These are phyloP conservation scores for Inonotus obliquus DNA, from an alignment of 1,284 basidiomycete species.

Conservation along the genomic window DNA sequence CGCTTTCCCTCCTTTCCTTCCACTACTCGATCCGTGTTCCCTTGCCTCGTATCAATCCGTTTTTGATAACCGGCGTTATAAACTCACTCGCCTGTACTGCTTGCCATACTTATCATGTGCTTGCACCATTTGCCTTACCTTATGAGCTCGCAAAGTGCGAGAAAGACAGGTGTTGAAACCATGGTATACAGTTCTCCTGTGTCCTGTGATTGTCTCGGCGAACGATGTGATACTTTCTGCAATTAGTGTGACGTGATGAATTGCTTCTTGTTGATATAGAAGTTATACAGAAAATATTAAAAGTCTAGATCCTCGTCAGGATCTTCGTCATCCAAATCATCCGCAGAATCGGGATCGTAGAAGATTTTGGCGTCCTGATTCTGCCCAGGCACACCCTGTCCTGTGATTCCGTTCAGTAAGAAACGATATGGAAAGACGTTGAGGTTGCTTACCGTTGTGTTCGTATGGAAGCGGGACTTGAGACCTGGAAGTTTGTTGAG, in stretches of 20 bases:
- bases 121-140: neutral
- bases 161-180: constrained; percentile 1
- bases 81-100: neutral
- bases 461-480: constrained; percentile 84
- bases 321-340: constrained; percentile 87
- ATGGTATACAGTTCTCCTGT: constrained; percentile 2
- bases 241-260: neutral
- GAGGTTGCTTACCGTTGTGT: constrained; percentile 57
- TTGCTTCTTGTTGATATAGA: too few relatives aligned
- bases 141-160: neutral
- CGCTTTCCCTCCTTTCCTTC: constrained; percentile 11
- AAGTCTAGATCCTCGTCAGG: constrained; percentile 87
- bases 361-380: constrained; percentile 38
- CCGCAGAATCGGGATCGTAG: constrained; percentile 84
- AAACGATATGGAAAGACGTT: neutral
- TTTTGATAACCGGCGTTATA: neutral
- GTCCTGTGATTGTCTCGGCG: neutral
- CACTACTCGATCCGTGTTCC: neutral
- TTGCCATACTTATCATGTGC: neutral
- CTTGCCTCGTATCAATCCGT: neutral
- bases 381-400: neutral
- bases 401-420: constrained; percentile 4
- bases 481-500: constrained; percentile 76
- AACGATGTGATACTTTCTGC: neutral
- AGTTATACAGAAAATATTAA: constrained; percentile 29